Evolutionary conservation across 352 stramenopile genomes (phyloP).

Genomic region (Phytophthora agathidicida): DNA sequence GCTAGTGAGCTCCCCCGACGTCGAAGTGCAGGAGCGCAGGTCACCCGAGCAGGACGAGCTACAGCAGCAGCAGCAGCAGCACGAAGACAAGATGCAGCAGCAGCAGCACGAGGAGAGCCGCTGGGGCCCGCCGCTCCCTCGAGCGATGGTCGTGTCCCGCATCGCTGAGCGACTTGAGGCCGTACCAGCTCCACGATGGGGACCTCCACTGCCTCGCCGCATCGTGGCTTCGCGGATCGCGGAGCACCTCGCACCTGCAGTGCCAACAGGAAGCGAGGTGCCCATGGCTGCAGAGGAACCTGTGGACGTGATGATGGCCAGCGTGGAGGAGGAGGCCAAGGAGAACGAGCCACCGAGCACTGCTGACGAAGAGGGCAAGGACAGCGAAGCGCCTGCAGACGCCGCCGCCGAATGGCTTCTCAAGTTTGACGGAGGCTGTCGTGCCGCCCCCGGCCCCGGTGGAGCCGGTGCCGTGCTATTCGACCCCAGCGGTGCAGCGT

Average conservation of each 20-base stretch:
- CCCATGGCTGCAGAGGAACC: no score
- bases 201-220: background rate
- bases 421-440: conserved; percentile 26
- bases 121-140: background rate
- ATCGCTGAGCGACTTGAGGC: background rate
- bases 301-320: no score
- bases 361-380: background rate
- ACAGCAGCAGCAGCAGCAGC: no score
- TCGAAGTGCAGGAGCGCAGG: conserved; percentile 5
- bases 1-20: background rate
- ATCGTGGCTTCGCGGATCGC: background rate
- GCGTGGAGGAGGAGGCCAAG: background rate
- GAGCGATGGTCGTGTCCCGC: background rate
- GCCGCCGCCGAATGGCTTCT: background rate
- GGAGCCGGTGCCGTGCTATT: conserved; percentile 13
- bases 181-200: background rate
- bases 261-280: no score
- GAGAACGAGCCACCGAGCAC: background rate
- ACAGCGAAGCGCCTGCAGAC: background rate
- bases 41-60: no score
- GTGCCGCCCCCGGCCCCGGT: conserved; percentile 7
- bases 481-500: conserved; percentile 3
- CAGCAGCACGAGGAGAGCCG: no score
- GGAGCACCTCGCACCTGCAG: background rate
- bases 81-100: no score